A percentile compares a stretch with the other conserved stretches of the same genome.
Evolutionary conservation across 2,329 filamentous ascomycete genomes (phyloP).

Genomic region (Colletotrichum sp.): DNA sequence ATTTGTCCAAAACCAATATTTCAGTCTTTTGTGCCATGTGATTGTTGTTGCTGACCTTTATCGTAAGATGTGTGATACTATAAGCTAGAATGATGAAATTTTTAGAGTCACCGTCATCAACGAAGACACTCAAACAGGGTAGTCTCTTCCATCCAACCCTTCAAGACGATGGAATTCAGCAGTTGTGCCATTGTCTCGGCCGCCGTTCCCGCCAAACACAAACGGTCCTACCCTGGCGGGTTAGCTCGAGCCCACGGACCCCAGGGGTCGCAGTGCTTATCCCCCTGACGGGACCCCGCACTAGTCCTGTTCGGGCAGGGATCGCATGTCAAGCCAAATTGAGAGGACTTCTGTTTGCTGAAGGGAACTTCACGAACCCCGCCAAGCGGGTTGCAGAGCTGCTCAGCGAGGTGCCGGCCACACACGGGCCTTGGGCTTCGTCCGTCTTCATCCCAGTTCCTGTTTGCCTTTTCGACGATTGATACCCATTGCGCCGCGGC

Average conservation of each 20-base stretch:
- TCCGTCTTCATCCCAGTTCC: not conserved
- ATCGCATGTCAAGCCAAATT: constrained; percentile 7
- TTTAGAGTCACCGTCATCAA: not conserved
- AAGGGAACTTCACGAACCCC: constrained; percentile 17
- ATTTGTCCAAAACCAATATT: not conserved
- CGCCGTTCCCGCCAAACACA: not conserved
- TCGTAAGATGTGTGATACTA: not conserved
- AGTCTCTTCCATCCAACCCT: not conserved
- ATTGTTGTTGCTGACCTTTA: not conserved
- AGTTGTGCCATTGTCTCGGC: not conserved
- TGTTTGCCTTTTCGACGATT: not conserved
- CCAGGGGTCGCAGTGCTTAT: not conserved
- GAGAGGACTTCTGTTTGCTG: not conserved
- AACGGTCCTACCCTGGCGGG: not conserved
- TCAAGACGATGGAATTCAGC: not conserved
- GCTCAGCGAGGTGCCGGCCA: not conserved
- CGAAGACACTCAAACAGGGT: not conserved
- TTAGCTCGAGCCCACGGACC: not conserved
- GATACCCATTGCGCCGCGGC: not conserved
- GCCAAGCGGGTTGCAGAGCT: not conserved
- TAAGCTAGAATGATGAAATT: not conserved
- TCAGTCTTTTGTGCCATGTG: not conserved
- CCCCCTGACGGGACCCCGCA: constrained; percentile 10
- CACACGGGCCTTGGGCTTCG: not conserved
- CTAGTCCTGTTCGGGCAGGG: constrained; percentile 4